A percentile compares a stretch with the other conserved stretches of the same genome.
Evolutionary conservation across 371 early-diverging fungal genomes (phyloP).

Genomic region (Mortierella sp.): DNA sequence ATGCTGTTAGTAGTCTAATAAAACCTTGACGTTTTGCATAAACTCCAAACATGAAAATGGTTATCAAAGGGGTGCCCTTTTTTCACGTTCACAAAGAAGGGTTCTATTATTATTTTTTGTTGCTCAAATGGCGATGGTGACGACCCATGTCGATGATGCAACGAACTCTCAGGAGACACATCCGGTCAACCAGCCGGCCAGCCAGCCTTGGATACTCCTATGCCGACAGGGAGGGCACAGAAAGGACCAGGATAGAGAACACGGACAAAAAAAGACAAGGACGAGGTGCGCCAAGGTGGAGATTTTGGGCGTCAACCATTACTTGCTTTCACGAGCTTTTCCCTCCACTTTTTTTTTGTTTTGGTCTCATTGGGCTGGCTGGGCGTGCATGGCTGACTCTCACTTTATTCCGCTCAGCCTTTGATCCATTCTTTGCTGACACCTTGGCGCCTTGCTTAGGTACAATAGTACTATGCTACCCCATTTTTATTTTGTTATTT

Average conservation of each 20-base stretch:
- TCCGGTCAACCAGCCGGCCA: neutral
- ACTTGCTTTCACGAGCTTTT: neutral
- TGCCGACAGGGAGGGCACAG: neutral
- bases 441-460: neutral
- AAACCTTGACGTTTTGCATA: neutral
- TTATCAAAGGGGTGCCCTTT: too few species aligned
- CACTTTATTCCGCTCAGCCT: neutral
- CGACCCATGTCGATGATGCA: neutral
- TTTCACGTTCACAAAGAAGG: neutral
- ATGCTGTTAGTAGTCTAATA: neutral
- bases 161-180: constrained; percentile 6
- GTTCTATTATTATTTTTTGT: neutral
- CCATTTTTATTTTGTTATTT: neutral
- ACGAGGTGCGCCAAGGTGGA: neutral
- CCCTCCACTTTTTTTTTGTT: neutral
- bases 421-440: neutral
- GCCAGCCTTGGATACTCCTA: neutral
- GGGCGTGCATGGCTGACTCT: too few species aligned
- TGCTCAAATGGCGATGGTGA: neutral
- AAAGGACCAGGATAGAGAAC: neutral
- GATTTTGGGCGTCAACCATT: neutral
- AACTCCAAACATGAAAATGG: too few species aligned
- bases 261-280: neutral
- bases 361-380: neutral
- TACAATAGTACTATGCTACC: neutral